Base-by-base conservation (phyloP, 1,284 basidiomycete species). In the Fomitopsis palustris region DNA sequence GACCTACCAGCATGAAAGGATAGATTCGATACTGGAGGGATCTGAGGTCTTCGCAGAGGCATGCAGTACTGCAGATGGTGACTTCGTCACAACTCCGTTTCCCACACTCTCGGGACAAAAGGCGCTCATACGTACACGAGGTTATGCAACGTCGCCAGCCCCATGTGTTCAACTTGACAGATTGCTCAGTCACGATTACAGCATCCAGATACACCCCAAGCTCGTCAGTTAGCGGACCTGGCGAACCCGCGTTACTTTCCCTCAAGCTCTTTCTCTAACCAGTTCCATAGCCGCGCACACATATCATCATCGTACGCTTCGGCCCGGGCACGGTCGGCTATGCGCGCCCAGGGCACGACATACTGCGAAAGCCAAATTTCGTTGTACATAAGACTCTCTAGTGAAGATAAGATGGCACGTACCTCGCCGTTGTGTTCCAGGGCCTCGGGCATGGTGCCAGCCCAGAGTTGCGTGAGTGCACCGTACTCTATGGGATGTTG, bases 301-400 rank as follows among this genome's bases (percentile, higher is more conserved):
- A 72, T 53, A 31, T 65, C 64, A 4, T 69, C 65, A 60, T 77
- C 72, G 17, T 69, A 63, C 14, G 71, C 66, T 4, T 65, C 66
- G 2, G 61, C 39, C n/a, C 58, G 49, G 0, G 66, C 35, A 10
- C 54, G 61, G 16, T 47, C 45, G 3, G 72, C 74, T 2, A 69
- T 41, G 10, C 76, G 69, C 1, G 77, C 77, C 74, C 76, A 80
- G 3, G 77, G 77, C 27, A 74, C 64, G n/a, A 73, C 45, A 29
- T 47, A 47, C 45, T 47, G 12, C 12, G 23, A 16, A 6, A 16
- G 4, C 1, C 21, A 19, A 14, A 17, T 8, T 10, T 5, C 17
- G 25, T 47, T 25, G 16, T 14, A 37, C 16, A 47, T 16, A 3
- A 47, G 9, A 9, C 14, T n/a, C 10, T 6, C 27, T 16, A 10